Percentiles rank a stretch among this genome's conserved stretches.
These are phyloP conservation scores for Rhizomucor miehei DNA, from an alignment of 371 early-diverging fungal species.

Conservation along the genomic window DNA sequence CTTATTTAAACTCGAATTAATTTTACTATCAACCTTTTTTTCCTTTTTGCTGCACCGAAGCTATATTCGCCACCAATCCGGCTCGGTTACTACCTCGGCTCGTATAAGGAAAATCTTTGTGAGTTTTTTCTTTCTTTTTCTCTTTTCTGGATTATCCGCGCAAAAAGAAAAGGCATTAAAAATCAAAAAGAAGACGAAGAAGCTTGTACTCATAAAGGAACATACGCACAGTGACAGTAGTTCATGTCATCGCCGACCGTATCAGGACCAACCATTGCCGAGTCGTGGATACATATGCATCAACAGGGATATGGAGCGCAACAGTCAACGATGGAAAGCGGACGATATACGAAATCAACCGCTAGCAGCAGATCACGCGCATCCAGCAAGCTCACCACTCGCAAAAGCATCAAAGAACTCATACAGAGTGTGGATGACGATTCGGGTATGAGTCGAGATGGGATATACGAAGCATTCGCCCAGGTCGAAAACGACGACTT, in stretches of 20 bases:
- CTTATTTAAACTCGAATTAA: constrained; percentile 1
- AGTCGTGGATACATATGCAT: constrained; percentile 45
- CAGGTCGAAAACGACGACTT: constrained; percentile 20
- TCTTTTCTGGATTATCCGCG: too few species aligned
- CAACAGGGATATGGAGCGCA: constrained; percentile 26
- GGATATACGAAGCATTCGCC: constrained; percentile 29
- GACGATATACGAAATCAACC: constrained; percentile 17
- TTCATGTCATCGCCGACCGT: constrained; percentile 48
- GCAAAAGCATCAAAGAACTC: constrained; percentile 17
- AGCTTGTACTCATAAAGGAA: too few species aligned
- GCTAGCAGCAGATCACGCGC: constrained; percentile 19
- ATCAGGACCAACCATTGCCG: constrained; percentile 32
- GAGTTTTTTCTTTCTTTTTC: neutral
- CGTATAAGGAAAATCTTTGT: too few species aligned
- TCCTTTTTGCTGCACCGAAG: neutral
- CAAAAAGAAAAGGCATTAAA: too few species aligned
- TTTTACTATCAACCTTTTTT: constrained; percentile 2
- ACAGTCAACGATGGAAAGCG: constrained; percentile 2
- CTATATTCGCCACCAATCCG: too few species aligned
- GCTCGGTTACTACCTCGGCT: too few species aligned
- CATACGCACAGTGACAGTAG: neutral
- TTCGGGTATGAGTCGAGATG: constrained; percentile 26
- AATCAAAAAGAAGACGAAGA: too few species aligned
- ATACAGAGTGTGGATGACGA: constrained; percentile 10
- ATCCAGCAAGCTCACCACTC: constrained; percentile 7